Base-by-base conservation (phyloP, 345 rosid genomes). In the Eucalyptus melliodora region DNA sequence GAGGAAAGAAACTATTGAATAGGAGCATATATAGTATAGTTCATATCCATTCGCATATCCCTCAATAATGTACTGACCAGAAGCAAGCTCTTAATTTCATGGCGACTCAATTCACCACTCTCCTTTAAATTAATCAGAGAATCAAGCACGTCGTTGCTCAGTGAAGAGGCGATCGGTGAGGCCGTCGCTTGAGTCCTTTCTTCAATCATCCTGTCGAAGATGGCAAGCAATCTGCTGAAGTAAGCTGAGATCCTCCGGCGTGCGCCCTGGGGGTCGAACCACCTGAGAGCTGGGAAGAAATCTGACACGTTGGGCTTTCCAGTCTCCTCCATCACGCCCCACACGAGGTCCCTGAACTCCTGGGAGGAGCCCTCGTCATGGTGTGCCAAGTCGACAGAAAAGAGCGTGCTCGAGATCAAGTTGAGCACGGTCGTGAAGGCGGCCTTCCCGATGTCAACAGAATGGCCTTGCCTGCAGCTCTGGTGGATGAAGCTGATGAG, bases 211-310 rank as follows among this genome's bases (percentile, higher is more conserved):
- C 83, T 55, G 45, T 90, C 89, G 9, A 94, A 50, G 27, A 88
- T 24, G 60, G 55, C 91, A 5, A 90, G 45, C 85, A 92, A 15
- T 37, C 13, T 91, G 24, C 62, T 77, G 11, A 91, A 56, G 47
- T 62, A 59, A 11, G 16, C 86, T 1, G 47, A 88, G 89, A 87
- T 26, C 34, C 90, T 85, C 55, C 91, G 90, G 15, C 50, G 40
- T 16, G 88, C 90, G n/a, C 94, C 93, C 90, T 95, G 94, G 9
- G 90, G 92, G 50, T 94, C 96, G 17, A 94, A 16, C 87, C 72
- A 55, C 69, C 82, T 44, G 12, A 93, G 91, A 30, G 86, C 15
- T 23, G 92, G 94, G 82, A 93, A 93, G 65, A 90, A 91, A 56
- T 94, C 93, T 2, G 89, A 89, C 80, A 94, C 59, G 90, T 93